Evolutionary conservation across 1,284 basidiomycete species (phyloP), one percentile per base, ranked within the genome.

Genomic region (Ustilago vetiveriae): DNA sequence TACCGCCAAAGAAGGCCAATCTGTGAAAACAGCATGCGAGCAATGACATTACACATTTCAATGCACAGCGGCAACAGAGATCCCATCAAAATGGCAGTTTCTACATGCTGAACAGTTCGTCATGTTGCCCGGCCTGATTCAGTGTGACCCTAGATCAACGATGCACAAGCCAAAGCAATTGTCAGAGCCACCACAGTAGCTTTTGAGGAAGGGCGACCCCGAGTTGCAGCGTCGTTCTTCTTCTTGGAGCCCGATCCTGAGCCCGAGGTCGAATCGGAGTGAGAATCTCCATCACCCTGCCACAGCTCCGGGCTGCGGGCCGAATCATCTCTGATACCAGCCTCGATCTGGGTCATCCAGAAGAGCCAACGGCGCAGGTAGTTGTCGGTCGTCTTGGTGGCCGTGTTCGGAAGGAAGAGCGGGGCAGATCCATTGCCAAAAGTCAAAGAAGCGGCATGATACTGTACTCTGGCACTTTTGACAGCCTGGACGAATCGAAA

Each of bases 261-360:
- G 4, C 30, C 41, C 9, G 58, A 35, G 13, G n/a, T 39, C 13
- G 57, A 22, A 6, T 26, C 35, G 6, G 35, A 17, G 13, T 10
- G 9, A n/a, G 35, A 22, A 19, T 14, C 41, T 1, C 36, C 41
- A 10, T 40, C 27, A 6, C 55, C 50, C 24, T 54, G 33, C 65
- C 65, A 68, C 29, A 62, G 46, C 43, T 68, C 59, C 4, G 66
- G 66, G 22, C 51, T 58, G 22, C 66, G 54, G 6, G 47, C 27
- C 14, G 36, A 36, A 33, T 69, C 66, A 2, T 47, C 66, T 17
- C 23, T 41, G 29, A 69, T 42, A 11, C 19, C 27, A 2, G 35
- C 4, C 39, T 69, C 66, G 36, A 69, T 54, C 39, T 64, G 59
- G 17, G 45, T 26, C 46, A 69, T 69, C 66, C 66, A 69, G 3